phyloP scores from a whole-genome alignment of 2,329 filamentous ascomycete genomes.

The Hirsutella rhossiliensis region DNA sequence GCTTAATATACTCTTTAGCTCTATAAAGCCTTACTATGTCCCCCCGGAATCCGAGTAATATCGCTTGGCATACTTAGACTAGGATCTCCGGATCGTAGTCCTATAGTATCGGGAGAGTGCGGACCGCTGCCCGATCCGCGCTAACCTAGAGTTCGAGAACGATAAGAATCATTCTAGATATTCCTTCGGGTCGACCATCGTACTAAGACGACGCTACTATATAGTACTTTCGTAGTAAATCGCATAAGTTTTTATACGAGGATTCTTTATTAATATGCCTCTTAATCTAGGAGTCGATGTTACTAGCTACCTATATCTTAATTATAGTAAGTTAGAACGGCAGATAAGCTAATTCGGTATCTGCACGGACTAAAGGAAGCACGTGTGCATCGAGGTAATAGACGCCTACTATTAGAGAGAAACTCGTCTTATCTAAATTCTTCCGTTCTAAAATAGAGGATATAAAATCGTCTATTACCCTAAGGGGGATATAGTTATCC shows the following conservation, averaged over 20 bases:
- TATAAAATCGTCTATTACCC: background rate
- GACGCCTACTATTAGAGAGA: background rate
- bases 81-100: constrained; percentile 36
- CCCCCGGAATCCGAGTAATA: constrained; percentile 28
- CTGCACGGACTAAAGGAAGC: background rate
- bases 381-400: background rate
- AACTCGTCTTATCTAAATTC: background rate
- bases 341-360: background rate
- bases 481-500: background rate
- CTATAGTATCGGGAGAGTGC: constrained; percentile 24
- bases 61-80: constrained; percentile 21
- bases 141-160: constrained; percentile 47
- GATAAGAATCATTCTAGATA: constrained; percentile 43
- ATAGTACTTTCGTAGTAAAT: background rate
- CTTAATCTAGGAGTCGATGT: background rate
- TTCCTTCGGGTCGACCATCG: constrained; percentile 25
- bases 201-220: constrained; percentile 18
- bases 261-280: background rate
- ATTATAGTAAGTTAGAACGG: background rate
- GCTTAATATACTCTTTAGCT: background rate
- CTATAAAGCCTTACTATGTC: constrained; percentile 21
- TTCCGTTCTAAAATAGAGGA: background rate
- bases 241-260: background rate
- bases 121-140: constrained; percentile 33
- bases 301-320: background rate